Evolutionary conservation across 1,139 yeast species (phyloP).

Genomic region (Kazachstania sp.): DNA sequence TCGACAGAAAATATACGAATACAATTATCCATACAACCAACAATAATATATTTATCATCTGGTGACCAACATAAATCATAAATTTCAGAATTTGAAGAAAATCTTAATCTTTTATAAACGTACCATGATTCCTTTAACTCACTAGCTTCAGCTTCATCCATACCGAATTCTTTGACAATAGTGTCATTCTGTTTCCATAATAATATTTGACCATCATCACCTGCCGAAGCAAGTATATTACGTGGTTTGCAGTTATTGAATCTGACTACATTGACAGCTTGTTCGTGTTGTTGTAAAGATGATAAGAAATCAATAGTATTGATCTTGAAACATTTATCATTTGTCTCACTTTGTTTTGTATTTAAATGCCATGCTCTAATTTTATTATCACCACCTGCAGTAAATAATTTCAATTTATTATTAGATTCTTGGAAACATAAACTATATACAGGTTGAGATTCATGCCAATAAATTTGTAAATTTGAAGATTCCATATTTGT

Average conservation of each 20-base stretch:
- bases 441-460: conserved; percentile 67
- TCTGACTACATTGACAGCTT: conserved; percentile 87
- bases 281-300: conserved; percentile 79
- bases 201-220: conserved; percentile 86
- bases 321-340: conserved; percentile 20
- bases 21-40: conserved; percentile 87
- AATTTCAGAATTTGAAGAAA: conserved; percentile 46
- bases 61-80: conserved; percentile 94
- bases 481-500: conserved; percentile 25
- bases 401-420: conserved; percentile 45
- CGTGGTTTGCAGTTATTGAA: conserved; percentile 51
- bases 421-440: conserved; percentile 73
- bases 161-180: conserved; percentile 38
- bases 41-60: conserved; percentile 59
- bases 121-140: conserved; percentile 69
- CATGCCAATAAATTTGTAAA: conserved; percentile 36
- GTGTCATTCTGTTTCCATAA: conserved; percentile 64
- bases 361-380: conserved; percentile 50
- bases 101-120: conserved; percentile 25
- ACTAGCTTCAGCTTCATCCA: conserved; percentile 27
- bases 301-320: conserved; percentile 54
- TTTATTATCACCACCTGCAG: conserved; percentile 93
- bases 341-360: conserved; percentile 3
- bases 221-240: conserved; percentile 70
- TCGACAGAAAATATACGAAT: conserved; percentile 57